These are phyloP conservation scores for Solanum ossicruentum DNA, from an alignment of 257 asterid species.

Conservation along the genomic window DNA sequence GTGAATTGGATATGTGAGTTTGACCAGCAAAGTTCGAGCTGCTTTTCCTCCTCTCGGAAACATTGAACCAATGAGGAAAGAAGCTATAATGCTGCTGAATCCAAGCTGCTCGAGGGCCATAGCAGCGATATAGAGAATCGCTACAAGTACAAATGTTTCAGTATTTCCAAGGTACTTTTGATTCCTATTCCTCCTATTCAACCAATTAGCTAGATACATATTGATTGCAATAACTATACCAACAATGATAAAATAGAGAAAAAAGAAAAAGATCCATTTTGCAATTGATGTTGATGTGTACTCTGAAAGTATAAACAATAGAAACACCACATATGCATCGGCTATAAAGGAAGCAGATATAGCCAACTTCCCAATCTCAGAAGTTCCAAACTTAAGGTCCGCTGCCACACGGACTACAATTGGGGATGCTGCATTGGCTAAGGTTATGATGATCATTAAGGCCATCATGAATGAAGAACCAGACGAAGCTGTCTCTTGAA, in stretches of 20 bases:
- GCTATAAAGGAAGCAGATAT: conserved; percentile 64
- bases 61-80: conserved; percentile 71
- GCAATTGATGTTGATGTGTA: conserved; percentile 4
- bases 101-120: conserved; percentile 63
- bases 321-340: conserved; percentile 54
- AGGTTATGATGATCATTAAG: conserved; percentile 38
- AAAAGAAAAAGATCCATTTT: conserved; percentile 27
- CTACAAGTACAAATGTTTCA: conserved; percentile 51
- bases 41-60: conserved; percentile 94
- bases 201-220: conserved; percentile 43
- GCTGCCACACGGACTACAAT: conserved; percentile 67
- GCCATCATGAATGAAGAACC: conserved; percentile 45
- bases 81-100: conserved; percentile 68
- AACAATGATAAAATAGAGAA: conserved; percentile 31
- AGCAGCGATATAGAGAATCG: conserved; percentile 63
- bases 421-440: conserved; percentile 85
- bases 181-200: conserved; percentile 60
- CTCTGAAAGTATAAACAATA: conserved; percentile 45
- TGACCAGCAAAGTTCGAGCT: conserved; percentile 67
- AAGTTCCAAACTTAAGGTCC: conserved; percentile 68
- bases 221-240: conserved; percentile 40
- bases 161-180: conserved; percentile 71
- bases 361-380: conserved; percentile 79
- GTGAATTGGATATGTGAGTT: conserved; percentile 66
- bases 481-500: conserved; percentile 40